A percentile compares a stretch with the other conserved stretches of the same genome.
Conservation (phyloP, 1,139 yeast species). For the Saccharomyces pastorianus region DNA sequence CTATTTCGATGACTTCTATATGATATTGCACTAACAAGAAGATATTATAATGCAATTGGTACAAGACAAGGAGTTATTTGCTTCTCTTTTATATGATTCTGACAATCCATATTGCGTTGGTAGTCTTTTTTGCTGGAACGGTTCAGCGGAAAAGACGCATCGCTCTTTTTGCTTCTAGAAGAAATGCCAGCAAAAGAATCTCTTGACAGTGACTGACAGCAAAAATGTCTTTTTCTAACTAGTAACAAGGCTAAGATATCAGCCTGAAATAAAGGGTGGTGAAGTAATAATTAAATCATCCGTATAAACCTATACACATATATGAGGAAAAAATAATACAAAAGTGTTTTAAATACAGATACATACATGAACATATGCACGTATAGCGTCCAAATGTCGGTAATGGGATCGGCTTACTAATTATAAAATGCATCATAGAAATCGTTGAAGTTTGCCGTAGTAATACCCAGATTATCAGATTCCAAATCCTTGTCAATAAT, state of each 20-base stretch:
- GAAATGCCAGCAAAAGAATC: background rate
- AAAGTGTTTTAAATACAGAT: constrained; percentile 1
- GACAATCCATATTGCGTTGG: background rate
- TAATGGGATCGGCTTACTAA: background rate
- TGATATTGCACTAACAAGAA: background rate
- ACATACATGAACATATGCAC: constrained; percentile 1
- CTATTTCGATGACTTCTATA: background rate
- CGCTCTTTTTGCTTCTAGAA: background rate
- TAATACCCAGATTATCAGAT: background rate
- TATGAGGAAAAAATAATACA: background rate
- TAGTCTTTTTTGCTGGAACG: background rate
- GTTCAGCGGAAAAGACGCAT: background rate
- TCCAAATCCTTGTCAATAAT: background rate
- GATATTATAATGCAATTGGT: background rate
- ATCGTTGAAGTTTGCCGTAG: background rate
- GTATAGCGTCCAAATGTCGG: constrained; percentile 1
- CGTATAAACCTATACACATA: background rate
- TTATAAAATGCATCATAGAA: background rate
- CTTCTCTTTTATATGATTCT: background rate
- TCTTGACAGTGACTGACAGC: background rate
- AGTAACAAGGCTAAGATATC: background rate
- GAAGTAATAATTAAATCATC: background rate
- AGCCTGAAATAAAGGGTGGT: no score
- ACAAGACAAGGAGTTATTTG: background rate
- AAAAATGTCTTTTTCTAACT: background rate